These are phyloP conservation scores for Xylariaceae sp. DNA, from an alignment of 2,329 filamentous ascomycete species.

Conservation along the genomic window DNA sequence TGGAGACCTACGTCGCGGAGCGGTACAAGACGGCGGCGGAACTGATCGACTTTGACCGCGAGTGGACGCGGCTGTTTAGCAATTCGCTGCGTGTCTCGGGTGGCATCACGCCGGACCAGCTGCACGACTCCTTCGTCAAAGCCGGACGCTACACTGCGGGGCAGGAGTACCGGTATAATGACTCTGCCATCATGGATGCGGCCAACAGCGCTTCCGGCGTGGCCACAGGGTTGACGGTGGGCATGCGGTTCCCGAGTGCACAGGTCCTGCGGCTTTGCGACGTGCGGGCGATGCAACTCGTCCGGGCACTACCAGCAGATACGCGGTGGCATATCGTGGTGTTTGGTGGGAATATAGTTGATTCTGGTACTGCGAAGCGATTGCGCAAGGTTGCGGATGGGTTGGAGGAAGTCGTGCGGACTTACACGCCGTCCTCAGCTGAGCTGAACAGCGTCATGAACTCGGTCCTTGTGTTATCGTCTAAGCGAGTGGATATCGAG, in stretches of 20 bases:
- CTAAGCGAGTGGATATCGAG: slow-evolving; percentile 42
- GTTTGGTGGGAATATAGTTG: slow-evolving; percentile 47
- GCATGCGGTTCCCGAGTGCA: slow-evolving; percentile 53
- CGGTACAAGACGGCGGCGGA: slow-evolving; percentile 49
- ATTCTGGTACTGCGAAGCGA: slow-evolving; percentile 27
- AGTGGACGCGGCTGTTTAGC: slow-evolving; percentile 50
- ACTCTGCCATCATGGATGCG: slow-evolving; percentile 40
- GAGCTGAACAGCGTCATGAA: slow-evolving; percentile 56
- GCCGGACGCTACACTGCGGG: slow-evolving; percentile 58
- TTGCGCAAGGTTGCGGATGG: slow-evolving; percentile 22
- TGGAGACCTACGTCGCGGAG: slow-evolving; percentile 51
- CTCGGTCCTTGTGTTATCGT: slow-evolving; percentile 47
- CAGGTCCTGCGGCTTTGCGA: slow-evolving; percentile 58
- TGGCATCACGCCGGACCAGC: slow-evolving; percentile 40
- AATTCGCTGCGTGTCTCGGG: slow-evolving; percentile 29
- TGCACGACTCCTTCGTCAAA: slow-evolving; percentile 53
- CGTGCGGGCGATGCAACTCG: slow-evolving; percentile 51
- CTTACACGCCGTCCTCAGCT: slow-evolving; percentile 36
- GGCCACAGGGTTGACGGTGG: slow-evolving; percentile 40
- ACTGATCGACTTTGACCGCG: slow-evolving; percentile 57
- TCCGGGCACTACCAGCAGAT: slow-evolving; percentile 45
- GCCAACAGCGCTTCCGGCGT: slow-evolving; percentile 30
- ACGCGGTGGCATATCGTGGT: slow-evolving; percentile 42
- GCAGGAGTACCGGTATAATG: slow-evolving; percentile 49
- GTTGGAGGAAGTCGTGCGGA: slow-evolving; percentile 1